phyloP scores from a whole-genome alignment of 257 asterid genomes.

The Solanum ahanhuiri region DNA sequence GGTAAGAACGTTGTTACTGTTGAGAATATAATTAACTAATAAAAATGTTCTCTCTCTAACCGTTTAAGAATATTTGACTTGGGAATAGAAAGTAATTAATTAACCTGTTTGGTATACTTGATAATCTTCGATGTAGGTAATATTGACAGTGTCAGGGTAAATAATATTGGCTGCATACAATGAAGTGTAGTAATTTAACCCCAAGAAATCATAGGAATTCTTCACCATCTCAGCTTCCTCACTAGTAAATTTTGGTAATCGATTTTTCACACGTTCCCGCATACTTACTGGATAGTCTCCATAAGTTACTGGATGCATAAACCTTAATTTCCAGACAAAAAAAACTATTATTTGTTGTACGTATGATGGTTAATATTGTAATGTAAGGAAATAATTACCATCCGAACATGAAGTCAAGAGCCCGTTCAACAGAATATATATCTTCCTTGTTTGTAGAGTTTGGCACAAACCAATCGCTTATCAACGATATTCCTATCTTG shows the following conservation, averaged over 20 bases:
- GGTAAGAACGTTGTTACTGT: not conserved
- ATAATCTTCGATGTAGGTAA: not conserved
- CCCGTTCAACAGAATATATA: not conserved
- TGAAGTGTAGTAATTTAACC: not conserved
- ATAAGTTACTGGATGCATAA: not conserved
- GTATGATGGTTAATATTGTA: not conserved
- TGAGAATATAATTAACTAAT: too few relatives aligned
- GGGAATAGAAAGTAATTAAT: not conserved
- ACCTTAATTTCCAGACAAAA: not conserved
- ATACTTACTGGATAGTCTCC: not conserved
- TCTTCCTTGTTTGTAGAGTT: not conserved
- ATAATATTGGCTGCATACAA: not conserved
- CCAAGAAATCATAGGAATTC: not conserved
- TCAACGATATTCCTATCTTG: not conserved
- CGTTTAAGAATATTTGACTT: too few relatives aligned
- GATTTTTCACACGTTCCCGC: not conserved
- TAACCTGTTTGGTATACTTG: not conserved
- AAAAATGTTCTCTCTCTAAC: too few relatives aligned
- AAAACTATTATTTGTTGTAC: not conserved
- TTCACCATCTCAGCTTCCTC: not conserved
- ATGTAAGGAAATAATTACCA: conserved; percentile 2
- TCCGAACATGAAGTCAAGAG: conserved; percentile 17
- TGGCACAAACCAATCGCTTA: conserved; percentile 3
- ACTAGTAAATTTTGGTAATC: not conserved
- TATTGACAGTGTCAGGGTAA: not conserved